These are phyloP conservation scores for Dendrobium nobile DNA, from an alignment of 106 monocot species.

Conservation along the genomic window DNA sequence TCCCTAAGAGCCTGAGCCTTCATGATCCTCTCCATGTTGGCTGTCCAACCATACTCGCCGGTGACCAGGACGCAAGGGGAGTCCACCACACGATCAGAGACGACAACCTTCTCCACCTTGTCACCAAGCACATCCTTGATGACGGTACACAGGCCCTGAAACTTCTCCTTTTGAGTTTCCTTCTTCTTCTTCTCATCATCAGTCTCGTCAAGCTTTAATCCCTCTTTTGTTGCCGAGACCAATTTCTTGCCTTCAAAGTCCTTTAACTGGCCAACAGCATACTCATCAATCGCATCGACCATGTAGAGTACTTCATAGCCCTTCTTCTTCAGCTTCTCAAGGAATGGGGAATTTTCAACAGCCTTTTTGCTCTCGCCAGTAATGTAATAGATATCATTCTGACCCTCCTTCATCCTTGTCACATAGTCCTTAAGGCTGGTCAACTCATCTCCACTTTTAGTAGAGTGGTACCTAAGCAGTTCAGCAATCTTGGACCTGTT, in stretches of 20 bases:
- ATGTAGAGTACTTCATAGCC: constrained; percentile 73
- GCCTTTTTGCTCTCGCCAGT: constrained; percentile 87
- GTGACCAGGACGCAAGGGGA: constrained; percentile 75
- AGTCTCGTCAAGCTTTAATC: constrained; percentile 20
- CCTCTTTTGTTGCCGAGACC: constrained; percentile 23
- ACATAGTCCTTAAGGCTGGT: constrained; percentile 84
- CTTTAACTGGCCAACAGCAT: constrained; percentile 62
- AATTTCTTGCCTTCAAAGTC: constrained; percentile 62
- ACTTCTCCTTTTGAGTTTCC: constrained; percentile 46
- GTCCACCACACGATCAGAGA: constrained; percentile 67
- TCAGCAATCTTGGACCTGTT: constrained; percentile 65
- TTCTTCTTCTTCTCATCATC: constrained; percentile 29
- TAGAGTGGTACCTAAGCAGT: constrained; percentile 71
- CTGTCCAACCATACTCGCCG: constrained; percentile 72
- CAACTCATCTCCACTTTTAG: constrained; percentile 75
- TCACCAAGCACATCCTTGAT: constrained; percentile 71
- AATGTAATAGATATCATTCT: constrained; percentile 73
- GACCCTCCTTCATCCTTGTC: constrained; percentile 81
- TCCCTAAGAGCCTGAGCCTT: constrained; percentile 71
- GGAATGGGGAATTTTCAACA: constrained; percentile 78
- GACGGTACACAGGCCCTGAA: constrained; percentile 69
- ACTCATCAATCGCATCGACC: constrained; percentile 81
- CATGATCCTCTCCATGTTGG: constrained; percentile 87
- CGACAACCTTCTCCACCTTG: constrained; percentile 73
- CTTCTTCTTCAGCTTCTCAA: constrained; percentile 73